These are phyloP conservation scores for Anisodus acutangulus DNA, from an alignment of 257 asterid species.

Conservation along the genomic window DNA sequence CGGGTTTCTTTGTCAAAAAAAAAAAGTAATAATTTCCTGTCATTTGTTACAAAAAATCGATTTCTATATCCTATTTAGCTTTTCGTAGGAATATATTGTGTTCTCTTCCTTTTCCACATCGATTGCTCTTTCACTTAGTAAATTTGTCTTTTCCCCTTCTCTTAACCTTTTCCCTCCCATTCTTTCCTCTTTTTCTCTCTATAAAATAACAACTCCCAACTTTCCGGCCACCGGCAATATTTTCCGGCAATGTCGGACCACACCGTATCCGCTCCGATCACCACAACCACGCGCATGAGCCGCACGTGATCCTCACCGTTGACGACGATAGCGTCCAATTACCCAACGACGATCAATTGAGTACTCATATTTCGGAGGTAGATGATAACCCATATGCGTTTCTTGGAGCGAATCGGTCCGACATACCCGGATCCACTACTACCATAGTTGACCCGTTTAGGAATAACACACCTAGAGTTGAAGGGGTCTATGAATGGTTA, in stretches of 20 bases:
- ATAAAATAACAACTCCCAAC: too few relatives aligned
- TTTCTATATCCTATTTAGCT: too few relatives aligned
- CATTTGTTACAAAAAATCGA: too few relatives aligned
- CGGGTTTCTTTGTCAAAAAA: too few relatives aligned
- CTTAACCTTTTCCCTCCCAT: neutral
- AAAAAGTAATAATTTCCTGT: too few relatives aligned
- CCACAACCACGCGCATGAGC: neutral
- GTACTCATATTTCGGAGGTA: conserved; percentile 28
- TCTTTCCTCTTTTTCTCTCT: neutral
- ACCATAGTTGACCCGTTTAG: conserved; percentile 75
- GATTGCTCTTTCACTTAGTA: too few relatives aligned
- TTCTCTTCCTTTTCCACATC: too few relatives aligned
- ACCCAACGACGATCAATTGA: neutral
- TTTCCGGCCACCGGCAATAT: conserved; percentile 22
- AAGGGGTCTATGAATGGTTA: conserved; percentile 89
- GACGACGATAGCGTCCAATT: conserved; percentile 37
- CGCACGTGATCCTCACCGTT: conserved; percentile 61
- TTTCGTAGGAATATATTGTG: too few relatives aligned
- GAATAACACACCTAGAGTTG: conserved; percentile 63
- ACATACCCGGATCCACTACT: conserved; percentile 65
- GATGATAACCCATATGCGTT: conserved; percentile 59
- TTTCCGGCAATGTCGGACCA: conserved; percentile 43
- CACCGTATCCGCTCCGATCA: conserved; percentile 54
- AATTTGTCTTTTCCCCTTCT: neutral
- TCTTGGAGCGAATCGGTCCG: conserved; percentile 66